A percentile compares a stretch with the other conserved stretches of the same genome.
Evolutionary conservation across 495 filamentous ascomycete genomes (phyloP).

Genomic region (Letharia lupina): DNA sequence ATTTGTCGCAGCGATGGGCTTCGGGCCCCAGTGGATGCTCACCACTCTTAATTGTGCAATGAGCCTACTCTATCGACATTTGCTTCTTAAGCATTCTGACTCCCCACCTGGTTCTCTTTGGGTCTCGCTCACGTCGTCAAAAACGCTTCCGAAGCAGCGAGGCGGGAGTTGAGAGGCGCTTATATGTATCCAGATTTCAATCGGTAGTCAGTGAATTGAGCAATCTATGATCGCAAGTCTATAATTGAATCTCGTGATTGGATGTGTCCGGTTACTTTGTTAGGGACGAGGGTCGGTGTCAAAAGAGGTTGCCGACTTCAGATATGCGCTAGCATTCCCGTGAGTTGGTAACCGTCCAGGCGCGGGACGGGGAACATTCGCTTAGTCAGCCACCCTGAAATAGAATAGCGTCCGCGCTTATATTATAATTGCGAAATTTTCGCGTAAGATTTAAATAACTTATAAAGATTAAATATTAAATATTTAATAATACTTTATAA

Average conservation of each 20-base stretch:
- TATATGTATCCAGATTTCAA: neutral
- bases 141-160: neutral
- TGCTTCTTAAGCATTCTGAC: neutral
- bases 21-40: neutral
- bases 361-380: too few relatives aligned
- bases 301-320: too few relatives aligned
- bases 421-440: too few relatives aligned
- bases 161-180: neutral
- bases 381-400: too few relatives aligned
- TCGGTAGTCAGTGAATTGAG: neutral
- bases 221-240: neutral
- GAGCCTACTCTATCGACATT: neutral
- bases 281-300: too few relatives aligned
- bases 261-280: conserved; percentile 3
- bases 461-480: too few relatives aligned
- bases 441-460: too few relatives aligned
- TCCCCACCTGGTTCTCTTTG: neutral
- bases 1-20: neutral
- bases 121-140: neutral
- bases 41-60: neutral
- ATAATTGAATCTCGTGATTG: neutral
- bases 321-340: too few relatives aligned
- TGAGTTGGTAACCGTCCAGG: too few relatives aligned
- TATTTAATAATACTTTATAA: too few relatives aligned
- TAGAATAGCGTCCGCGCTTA: too few relatives aligned